Conservation (phyloP, 169 alveolate species). For the Plasmodium billcollinsi region DNA sequence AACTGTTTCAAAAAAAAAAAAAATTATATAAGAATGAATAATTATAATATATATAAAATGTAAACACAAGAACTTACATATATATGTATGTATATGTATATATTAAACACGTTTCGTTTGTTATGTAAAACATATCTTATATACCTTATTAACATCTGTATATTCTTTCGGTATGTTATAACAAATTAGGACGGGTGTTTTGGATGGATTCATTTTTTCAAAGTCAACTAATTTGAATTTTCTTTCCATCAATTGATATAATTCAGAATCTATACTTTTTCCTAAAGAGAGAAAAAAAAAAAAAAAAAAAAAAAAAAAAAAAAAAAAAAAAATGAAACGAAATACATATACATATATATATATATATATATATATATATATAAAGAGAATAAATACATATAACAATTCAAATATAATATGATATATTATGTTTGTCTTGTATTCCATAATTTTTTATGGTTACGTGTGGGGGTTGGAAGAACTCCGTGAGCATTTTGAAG, state of each 20-base stretch:
- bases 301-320: constrained; percentile 4
- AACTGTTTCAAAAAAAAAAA: constrained; percentile 60
- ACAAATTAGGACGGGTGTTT: constrained; percentile 83
- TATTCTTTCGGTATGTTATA: constrained; percentile 81
- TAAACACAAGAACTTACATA: neutral
- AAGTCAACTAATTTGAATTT: constrained; percentile 77
- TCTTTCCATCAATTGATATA: constrained; percentile 69
- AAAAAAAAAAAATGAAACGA: neutral
- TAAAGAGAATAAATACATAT: no score
- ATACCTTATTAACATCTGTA: constrained; percentile 80
- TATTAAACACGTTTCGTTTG: no score
- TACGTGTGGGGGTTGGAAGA: constrained; percentile 67
- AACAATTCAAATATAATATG: neutral
- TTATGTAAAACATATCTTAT: neutral
- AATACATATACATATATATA: neutral
- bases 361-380: neutral
- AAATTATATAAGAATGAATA: neutral
- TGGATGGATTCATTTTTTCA: constrained; percentile 78
- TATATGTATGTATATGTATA: neutral
- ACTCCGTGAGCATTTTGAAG: constrained; percentile 58
- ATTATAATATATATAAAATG: neutral
- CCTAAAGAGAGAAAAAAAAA: neutral
- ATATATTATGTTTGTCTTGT: neutral
- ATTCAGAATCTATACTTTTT: constrained; percentile 44
- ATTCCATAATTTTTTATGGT: neutral